These are phyloP conservation scores for Cercis canadensis DNA, from an alignment of 306 rosid genomes.

Conservation along the genomic window DNA sequence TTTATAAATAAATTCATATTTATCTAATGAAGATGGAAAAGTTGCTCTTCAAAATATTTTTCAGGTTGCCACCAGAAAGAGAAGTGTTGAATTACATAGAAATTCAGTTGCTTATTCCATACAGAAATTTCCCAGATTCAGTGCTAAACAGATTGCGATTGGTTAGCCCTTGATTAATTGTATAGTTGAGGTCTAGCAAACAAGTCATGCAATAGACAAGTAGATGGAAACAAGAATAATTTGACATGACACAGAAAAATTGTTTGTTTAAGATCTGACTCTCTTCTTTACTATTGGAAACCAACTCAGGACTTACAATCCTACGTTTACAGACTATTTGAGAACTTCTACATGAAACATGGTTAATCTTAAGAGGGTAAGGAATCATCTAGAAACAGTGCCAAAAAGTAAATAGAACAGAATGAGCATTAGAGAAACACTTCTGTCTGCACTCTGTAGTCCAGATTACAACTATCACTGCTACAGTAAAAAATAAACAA, in stretches of 20 bases:
- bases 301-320: not conserved
- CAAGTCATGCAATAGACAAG: not conserved
- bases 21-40: conserved; percentile 1
- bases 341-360: not conserved
- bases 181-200: not conserved
- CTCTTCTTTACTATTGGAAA: not conserved
- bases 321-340: not conserved
- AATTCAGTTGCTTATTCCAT: not conserved
- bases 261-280: too few relatives aligned
- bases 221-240: not conserved
- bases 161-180: too few relatives aligned
- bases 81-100: not conserved
- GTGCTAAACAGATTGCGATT: too few relatives aligned
- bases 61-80: not conserved
- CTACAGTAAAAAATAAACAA: conserved; percentile 1
- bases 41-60: too few relatives aligned
- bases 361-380: not conserved
- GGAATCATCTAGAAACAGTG: not conserved
- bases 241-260: not conserved
- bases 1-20: not conserved
- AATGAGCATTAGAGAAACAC: not conserved
- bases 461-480: not conserved
- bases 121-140: too few relatives aligned
- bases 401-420: not conserved
- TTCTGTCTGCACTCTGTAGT: not conserved